Conservation (phyloP, 352 stramenopile species). For the Phytophthora fragariae region DNA sequence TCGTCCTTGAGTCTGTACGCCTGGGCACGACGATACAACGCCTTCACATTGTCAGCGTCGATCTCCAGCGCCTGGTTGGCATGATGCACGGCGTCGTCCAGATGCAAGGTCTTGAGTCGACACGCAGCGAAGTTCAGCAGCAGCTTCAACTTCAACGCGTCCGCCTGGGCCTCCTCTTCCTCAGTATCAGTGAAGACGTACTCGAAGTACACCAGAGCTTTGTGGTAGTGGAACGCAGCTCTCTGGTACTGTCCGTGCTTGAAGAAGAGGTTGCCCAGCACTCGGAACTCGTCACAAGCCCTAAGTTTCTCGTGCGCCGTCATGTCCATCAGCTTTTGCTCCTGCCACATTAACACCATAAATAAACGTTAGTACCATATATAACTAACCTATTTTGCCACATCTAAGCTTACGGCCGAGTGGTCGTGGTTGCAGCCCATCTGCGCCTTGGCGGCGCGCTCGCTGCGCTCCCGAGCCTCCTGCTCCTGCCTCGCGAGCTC, state of each 20-base stretch:
- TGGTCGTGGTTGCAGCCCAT: conserved; percentile 87
- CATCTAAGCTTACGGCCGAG: conserved; percentile 53
- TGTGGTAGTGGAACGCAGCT: conserved; percentile 84
- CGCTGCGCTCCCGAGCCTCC: conserved; percentile 66
- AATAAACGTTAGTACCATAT: conserved; percentile 19
- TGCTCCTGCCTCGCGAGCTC: conserved; percentile 76
- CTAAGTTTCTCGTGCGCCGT: conserved; percentile 65
- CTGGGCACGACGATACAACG: conserved; percentile 74
- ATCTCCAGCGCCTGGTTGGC: conserved; percentile 64
- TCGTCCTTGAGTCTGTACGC: conserved; percentile 72
- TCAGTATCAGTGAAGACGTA: conserved; percentile 84
- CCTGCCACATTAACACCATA: conserved; percentile 31
- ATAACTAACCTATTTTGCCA: conserved; percentile 14
- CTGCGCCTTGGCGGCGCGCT: conserved; percentile 54
- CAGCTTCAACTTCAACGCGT: conserved; percentile 63
- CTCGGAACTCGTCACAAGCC: conserved; percentile 72
- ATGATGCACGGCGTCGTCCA: conserved; percentile 80
- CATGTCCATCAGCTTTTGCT: conserved; percentile 92
- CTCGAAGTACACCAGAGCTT: conserved; percentile 87
- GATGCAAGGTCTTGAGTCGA: conserved; percentile 73
- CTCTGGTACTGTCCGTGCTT: conserved; percentile 83
- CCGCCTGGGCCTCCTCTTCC: conserved; percentile 53
- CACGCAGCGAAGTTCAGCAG: conserved; percentile 83
- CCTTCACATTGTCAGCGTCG: conserved; percentile 65
- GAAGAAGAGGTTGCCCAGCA: conserved; percentile 81